Evolutionary conservation across 768 basidiomycete species (phyloP).

Genomic region (Steccherinum ochraceum): DNA sequence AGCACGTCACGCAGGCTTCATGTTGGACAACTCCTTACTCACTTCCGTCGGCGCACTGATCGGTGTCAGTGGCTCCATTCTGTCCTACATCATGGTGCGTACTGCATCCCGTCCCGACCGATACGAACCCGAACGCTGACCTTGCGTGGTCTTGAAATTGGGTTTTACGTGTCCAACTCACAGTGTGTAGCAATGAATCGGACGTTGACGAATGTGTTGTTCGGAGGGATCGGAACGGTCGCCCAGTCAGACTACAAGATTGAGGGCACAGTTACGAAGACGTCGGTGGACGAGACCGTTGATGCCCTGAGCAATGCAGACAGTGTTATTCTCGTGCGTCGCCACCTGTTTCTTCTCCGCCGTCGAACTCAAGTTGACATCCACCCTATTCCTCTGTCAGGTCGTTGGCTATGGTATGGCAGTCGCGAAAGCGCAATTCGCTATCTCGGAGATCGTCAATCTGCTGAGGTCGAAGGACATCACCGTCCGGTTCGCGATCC

Average conservation of each 20-base stretch:
- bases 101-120: neutral
- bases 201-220: constrained; percentile 77
- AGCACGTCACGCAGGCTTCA: constrained; percentile 48
- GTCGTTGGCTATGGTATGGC: constrained; percentile 90
- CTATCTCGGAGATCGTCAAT: constrained; percentile 64
- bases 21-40: constrained; percentile 81
- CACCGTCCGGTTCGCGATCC: constrained; percentile 81
- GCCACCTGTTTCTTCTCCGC: neutral
- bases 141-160: neutral
- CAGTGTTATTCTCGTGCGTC: constrained; percentile 67
- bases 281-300: constrained; percentile 74
- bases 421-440: constrained; percentile 83
- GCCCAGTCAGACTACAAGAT: constrained; percentile 58
- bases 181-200: constrained; percentile 93
- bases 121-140: neutral
- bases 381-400: constrained; percentile 29
- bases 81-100: constrained; percentile 87
- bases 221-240: constrained; percentile 72
- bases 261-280: constrained; percentile 77
- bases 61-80: constrained; percentile 85
- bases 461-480: constrained; percentile 68
- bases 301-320: constrained; percentile 76
- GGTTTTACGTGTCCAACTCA: neutral
- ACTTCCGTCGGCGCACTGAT: constrained; percentile 84
- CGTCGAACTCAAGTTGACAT: neutral